Evolutionary conservation across 495 filamentous ascomycete species (phyloP), one percentile per base, ranked within the genome.

Genomic region (Aspergillus campestris): DNA sequence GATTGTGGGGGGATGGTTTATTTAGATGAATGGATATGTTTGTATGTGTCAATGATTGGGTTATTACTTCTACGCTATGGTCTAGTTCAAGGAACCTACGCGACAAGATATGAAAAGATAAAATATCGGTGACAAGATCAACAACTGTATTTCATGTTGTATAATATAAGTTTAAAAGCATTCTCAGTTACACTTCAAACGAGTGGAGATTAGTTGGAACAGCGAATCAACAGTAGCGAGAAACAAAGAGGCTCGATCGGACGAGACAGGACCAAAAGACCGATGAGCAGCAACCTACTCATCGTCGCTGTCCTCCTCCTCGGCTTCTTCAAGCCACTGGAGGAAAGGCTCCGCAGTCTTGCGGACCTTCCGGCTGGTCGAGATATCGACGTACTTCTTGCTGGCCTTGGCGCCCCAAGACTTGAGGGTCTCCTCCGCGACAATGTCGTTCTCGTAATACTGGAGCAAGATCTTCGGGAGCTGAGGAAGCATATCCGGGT

Each of bases 351-450:
- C 85, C 30, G 92, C 90, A 48, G 86, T 80, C 76, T 94, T 92
- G 75, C 89, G 86, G 55, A 97, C 86, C 75, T 95, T 95, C 76
- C 88, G 91, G 72, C 88, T 95, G 47, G 80, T 91, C 35, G 80
- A 52, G 31, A 91, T 60, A 55, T 97, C 92, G 60, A 95, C 88
- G 60, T 95, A 96, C 66, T 94, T 94, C 80, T 94, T 95, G 79
- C 88, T 94, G 30, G 90, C 88, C 76, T 91, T 94, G 54, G 77
- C 72, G 46, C 89, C 88, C 92, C 92, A 98, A 44, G 83, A 82
- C 69, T 83, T 89, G 62, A 94, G 76, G 27, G 87, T 79, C 39
- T 91, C 88, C 71, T 98, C 92, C 31, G 76, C 78, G 50, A 94
- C 67, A 39, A 98, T 75, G 45, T 97, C 91, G 48, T 88, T 72